Conservation (phyloP, 2,329 filamentous ascomycete genomes). For the Fusarium begoniae region DNA sequence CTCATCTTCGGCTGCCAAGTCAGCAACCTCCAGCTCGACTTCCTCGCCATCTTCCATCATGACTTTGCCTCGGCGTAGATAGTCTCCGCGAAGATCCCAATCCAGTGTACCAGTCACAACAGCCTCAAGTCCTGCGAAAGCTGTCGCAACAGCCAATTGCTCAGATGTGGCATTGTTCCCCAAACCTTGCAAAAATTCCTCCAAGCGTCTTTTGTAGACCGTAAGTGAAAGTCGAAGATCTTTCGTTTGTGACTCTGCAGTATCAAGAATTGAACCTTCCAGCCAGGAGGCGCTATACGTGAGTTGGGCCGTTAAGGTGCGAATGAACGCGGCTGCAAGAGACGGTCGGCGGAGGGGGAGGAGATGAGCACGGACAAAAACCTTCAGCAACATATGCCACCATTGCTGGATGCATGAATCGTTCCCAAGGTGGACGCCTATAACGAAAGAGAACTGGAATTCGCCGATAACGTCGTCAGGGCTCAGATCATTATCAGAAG, state of each 20-base stretch:
- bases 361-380: slow-evolving; percentile 61
- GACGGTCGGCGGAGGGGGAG: slow-evolving; percentile 55
- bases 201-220: slow-evolving; percentile 63
- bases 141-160: slow-evolving; percentile 55
- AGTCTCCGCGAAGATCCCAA: slow-evolving; percentile 65
- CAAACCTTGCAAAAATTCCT: slow-evolving; percentile 55
- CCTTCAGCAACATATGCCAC: slow-evolving; percentile 63
- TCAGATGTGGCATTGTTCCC: slow-evolving; percentile 49
- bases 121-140: slow-evolving; percentile 54
- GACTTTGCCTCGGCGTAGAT: slow-evolving; percentile 57
- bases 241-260: slow-evolving; percentile 43
- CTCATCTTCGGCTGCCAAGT: slow-evolving; percentile 64
- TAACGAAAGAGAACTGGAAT: slow-evolving; percentile 67
- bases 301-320: slow-evolving; percentile 64
- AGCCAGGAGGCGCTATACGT: slow-evolving; percentile 61
- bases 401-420: slow-evolving; percentile 69
- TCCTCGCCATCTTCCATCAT: slow-evolving; percentile 64
- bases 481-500: slow-evolving; percentile 30
- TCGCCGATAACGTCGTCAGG: slow-evolving; percentile 64
- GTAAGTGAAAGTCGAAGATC: slow-evolving; percentile 59
- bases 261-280: slow-evolving; percentile 55
- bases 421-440: slow-evolving; percentile 66
- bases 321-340: slow-evolving; percentile 59
- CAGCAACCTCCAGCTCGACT: slow-evolving; percentile 57
- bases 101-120: slow-evolving; percentile 52